phyloP scores from a whole-genome alignment of 257 asterid genomes.

The Buddleja alternifolia region DNA sequence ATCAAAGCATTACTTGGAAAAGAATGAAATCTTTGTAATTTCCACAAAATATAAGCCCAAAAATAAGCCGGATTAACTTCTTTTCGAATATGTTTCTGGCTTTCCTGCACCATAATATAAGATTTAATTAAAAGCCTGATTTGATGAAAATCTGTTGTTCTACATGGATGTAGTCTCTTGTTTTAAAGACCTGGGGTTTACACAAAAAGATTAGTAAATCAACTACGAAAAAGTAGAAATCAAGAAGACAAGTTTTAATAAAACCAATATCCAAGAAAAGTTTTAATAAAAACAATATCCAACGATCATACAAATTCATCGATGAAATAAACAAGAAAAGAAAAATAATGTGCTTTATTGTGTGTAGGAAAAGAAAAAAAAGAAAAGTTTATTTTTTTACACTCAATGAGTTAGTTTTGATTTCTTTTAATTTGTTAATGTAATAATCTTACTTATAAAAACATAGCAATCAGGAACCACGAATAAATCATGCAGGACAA shows the following conservation, averaged over 20 bases:
- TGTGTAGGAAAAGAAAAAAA: no score
- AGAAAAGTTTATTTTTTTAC: no score
- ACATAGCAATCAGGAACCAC: no score
- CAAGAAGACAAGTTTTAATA: background rate
- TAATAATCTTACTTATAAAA: no score
- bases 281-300: background rate
- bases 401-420: no score
- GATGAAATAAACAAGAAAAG: background rate
- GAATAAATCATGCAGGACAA: no score
- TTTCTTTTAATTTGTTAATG: no score
- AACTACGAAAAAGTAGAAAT: background rate
- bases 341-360: no score
- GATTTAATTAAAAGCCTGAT: slow-evolving; percentile 43
- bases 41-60: slow-evolving; percentile 22
- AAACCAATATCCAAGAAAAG: no score
- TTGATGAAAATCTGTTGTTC: slow-evolving; percentile 60
- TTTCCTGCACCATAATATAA: background rate
- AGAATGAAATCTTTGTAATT: slow-evolving; percentile 15
- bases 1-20: slow-evolving; percentile 25
- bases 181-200: slow-evolving; percentile 61
- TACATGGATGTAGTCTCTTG: slow-evolving; percentile 74
- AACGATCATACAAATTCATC: background rate
- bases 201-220: background rate
- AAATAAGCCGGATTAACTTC: background rate
- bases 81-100: slow-evolving; percentile 13